Conservation (phyloP, 352 stramenopile species). For the Phytopythium chamaehyphon region DNA sequence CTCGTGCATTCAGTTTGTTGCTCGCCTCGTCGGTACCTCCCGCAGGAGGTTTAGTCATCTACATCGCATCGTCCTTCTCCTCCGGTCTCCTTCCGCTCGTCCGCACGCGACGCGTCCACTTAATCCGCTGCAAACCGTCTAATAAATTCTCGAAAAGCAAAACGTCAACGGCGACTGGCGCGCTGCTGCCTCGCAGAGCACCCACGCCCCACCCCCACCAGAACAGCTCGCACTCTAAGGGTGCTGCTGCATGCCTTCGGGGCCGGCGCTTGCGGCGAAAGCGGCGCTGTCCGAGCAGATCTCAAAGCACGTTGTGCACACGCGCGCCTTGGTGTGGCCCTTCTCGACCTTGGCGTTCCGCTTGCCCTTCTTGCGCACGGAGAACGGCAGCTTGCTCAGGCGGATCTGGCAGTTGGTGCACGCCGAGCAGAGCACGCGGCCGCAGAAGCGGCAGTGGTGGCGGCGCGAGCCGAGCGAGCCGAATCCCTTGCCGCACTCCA, state of each 20-base stretch:
- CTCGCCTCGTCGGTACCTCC: constrained; percentile 2
- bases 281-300: constrained; percentile 29
- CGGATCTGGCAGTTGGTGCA: constrained; percentile 49
- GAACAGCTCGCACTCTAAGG: not conserved
- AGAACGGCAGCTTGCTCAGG: constrained; percentile 33
- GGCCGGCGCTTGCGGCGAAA: constrained; percentile 6
- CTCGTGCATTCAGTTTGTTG: not conserved
- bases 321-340: constrained; percentile 46
- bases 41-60: constrained; percentile 2
- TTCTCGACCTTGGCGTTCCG: constrained; percentile 45
- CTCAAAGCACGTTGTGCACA: constrained; percentile 75
- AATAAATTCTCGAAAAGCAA: constrained; percentile 2
- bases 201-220: not conserved
- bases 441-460: constrained; percentile 63
- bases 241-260: constrained; percentile 3
- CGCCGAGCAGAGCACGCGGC: constrained; percentile 40
- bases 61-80: not conserved
- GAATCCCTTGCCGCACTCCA: constrained; percentile 60
- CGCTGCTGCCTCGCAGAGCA: not conserved
- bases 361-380: constrained; percentile 42
- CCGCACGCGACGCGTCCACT: not conserved
- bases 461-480: constrained; percentile 28
- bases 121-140: not conserved
- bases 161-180: not conserved
- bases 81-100: not conserved